Percentiles rank a stretch among this genome's conserved stretches.
Conservation (phyloP, 2,329 filamentous ascomycete genomes). For the Periconia digitata region DNA sequence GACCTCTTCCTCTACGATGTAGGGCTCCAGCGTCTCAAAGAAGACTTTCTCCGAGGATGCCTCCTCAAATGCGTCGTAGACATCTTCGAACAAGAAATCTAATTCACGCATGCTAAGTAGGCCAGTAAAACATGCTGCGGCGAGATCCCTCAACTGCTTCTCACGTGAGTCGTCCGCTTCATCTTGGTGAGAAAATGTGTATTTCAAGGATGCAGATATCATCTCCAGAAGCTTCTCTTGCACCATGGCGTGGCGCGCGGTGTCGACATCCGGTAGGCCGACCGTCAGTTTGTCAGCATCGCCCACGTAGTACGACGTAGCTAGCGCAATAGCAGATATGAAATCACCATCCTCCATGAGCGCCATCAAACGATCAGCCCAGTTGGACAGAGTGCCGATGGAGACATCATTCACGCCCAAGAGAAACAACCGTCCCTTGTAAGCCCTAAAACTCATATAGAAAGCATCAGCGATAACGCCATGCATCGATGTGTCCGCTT, state of each 20-base stretch:
- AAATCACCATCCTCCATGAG: slow-evolving; percentile 98
- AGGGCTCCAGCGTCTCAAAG: slow-evolving; percentile 83
- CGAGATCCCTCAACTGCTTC: slow-evolving; percentile 71
- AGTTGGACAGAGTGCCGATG: slow-evolving; percentile 90
- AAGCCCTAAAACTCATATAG: slow-evolving; percentile 94
- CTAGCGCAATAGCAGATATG: slow-evolving; percentile 84
- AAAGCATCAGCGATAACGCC: slow-evolving; percentile 96
- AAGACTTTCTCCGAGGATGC: slow-evolving; percentile 73
- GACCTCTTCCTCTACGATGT: slow-evolving; percentile 78
- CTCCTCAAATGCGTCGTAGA: slow-evolving; percentile 89
- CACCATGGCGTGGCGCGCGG: slow-evolving; percentile 76
- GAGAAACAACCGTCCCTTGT: slow-evolving; percentile 90
- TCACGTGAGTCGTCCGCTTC: slow-evolving; percentile 56
- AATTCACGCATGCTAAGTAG: slow-evolving; percentile 75
- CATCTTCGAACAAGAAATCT: slow-evolving; percentile 87
- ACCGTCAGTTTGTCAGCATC: slow-evolving; percentile 93
- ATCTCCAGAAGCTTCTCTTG: slow-evolving; percentile 89
- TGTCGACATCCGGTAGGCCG: slow-evolving; percentile 82
- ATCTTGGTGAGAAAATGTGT: slow-evolving; percentile 71
- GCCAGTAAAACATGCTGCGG: slow-evolving; percentile 79
- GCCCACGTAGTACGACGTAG: slow-evolving; percentile 88
- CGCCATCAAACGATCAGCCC: slow-evolving; percentile 90
- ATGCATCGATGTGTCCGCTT: slow-evolving; percentile 86
- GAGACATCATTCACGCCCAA: slow-evolving; percentile 92
- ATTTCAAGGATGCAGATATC: slow-evolving; percentile 87